phyloP scores from a whole-genome alignment of 2,329 filamentous ascomycete genomes.

The Emergomyces pasteurianus region DNA sequence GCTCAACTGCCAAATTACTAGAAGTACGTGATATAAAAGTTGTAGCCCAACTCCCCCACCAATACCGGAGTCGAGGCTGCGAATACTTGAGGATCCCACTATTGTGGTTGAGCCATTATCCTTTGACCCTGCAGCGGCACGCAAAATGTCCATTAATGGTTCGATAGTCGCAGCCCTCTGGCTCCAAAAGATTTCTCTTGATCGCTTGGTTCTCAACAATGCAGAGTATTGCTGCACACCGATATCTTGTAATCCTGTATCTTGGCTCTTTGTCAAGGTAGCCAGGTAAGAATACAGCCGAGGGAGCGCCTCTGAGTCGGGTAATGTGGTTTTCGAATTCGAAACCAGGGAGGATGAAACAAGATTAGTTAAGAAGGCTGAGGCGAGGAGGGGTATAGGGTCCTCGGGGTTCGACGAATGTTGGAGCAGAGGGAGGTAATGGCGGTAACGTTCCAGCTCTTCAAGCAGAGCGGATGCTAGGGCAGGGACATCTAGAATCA shows the following conservation, averaged over 20 bases:
- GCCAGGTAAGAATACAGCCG: conserved; percentile 79
- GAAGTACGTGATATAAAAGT: conserved; percentile 81
- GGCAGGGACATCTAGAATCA: conserved; percentile 56
- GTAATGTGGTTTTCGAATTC: conserved; percentile 45
- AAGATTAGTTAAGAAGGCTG: conserved; percentile 71
- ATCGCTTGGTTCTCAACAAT: conserved; percentile 61
- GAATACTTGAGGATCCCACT: conserved; percentile 42
- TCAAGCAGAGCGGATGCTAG: conserved; percentile 66
- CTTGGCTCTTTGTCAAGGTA: conserved; percentile 67
- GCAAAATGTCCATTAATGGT: conserved; percentile 71
- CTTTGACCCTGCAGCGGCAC: conserved; percentile 59
- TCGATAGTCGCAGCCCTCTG: conserved; percentile 73
- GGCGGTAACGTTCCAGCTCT: conserved; percentile 57
- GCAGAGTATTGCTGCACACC: conserved; percentile 85
- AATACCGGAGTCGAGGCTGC: conserved; percentile 51
- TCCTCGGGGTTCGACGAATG: conserved; percentile 76
- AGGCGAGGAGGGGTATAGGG: conserved; percentile 77
- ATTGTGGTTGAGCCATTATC: conserved; percentile 52
- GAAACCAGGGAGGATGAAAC: conserved; percentile 53
- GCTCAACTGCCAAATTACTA: conserved; percentile 93
- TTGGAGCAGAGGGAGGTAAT: conserved; percentile 73
- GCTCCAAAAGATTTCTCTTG: conserved; percentile 79
- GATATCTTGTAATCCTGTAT: conserved; percentile 88
- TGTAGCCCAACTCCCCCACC: conserved; percentile 78
- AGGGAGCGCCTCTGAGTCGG: conserved; percentile 66